Base-by-base conservation (phyloP, 768 basidiomycete genomes). In the Xerocomellus dryophilus region DNA sequence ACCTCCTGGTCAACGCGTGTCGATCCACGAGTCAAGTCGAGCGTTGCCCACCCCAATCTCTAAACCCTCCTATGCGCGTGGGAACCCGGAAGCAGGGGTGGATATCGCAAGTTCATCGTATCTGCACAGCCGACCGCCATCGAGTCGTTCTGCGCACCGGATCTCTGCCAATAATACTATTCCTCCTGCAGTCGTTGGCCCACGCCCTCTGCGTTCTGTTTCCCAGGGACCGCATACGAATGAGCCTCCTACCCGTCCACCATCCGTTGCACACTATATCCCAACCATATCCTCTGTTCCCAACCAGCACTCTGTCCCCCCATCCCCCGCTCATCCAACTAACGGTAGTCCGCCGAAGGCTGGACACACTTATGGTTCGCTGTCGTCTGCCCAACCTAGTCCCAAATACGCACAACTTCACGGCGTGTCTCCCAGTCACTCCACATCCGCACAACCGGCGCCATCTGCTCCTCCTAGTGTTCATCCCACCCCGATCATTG, bases 131-230 rank as follows among this genome's bases (percentile, higher is more conserved):
- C 59, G 63, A 36, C 65, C 71, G 29, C 61, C 64, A 7, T 68
- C 67, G 23, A 25, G 23, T 31, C 71, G 63, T 40, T 55, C 65
- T 35, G 54, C 66, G 3, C 62, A 65, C 31, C 65, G 61, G 55
- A 47, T 40, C n/a, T 58, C 70, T 12, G 5, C 49, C 18, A 58
- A 57, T 35, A 64, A 56, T 31, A 6, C 7, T 7, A 55, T 51
- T 25, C 66, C 69, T 47, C 61, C 64, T 41, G 50, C 56, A 41
- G 63, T 70, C 17, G 43, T 51, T 47, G 71, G 69, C 4, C 63
- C 65, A 10, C 67, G 71, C 27, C 61, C 71, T 50, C 34, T 49
- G 31, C 69, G 69, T 54, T 65, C 69, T 5, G 48, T 42, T 50
- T 71, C 71, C 15, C 65, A 68, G 25, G 67, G 65, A 11, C 57